Evolutionary conservation across 176 grass and related monocot genomes (phyloP).

Genomic region (Stipa capillata): DNA sequence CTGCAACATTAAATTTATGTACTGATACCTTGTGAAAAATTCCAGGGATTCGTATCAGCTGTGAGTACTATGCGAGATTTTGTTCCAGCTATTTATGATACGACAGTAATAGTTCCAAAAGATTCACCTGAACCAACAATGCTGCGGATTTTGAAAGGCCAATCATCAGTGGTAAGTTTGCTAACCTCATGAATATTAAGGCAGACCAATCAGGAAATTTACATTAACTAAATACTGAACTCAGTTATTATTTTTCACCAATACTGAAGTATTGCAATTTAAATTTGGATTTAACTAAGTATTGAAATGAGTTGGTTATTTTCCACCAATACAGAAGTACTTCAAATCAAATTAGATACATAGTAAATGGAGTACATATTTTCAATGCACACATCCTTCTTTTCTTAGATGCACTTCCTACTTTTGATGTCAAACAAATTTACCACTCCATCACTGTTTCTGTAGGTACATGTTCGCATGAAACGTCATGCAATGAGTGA

Average conservation of each 20-base stretch:
- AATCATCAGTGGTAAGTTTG: slow-evolving; percentile 69
- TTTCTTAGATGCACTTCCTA: background rate
- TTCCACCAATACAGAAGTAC: background rate
- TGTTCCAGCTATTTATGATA: slow-evolving; percentile 82
- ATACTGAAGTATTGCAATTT: background rate
- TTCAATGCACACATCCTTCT: background rate
- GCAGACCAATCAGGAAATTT: background rate
- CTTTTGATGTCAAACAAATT: background rate
- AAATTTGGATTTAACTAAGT: no score
- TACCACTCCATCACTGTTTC: background rate
- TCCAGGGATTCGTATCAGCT: slow-evolving; percentile 81
- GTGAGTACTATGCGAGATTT: slow-evolving; percentile 75
- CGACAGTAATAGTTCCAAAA: slow-evolving; percentile 80
- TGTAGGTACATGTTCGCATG: slow-evolving; percentile 78
- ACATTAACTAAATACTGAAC: background rate
- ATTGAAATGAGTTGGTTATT: background rate
- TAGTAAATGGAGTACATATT: background rate
- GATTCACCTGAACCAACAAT: slow-evolving; percentile 82
- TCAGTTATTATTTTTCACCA: background rate
- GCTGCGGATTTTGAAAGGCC: slow-evolving; percentile 78
- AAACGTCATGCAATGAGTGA: slow-evolving; percentile 67
- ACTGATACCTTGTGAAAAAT: slow-evolving; percentile 13
- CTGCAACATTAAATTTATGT: background rate
- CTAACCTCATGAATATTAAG: background rate
- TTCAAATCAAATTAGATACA: background rate